Evolutionary conservation across 306 rosid genomes (phyloP).

Genomic region (Lotus japonicus): DNA sequence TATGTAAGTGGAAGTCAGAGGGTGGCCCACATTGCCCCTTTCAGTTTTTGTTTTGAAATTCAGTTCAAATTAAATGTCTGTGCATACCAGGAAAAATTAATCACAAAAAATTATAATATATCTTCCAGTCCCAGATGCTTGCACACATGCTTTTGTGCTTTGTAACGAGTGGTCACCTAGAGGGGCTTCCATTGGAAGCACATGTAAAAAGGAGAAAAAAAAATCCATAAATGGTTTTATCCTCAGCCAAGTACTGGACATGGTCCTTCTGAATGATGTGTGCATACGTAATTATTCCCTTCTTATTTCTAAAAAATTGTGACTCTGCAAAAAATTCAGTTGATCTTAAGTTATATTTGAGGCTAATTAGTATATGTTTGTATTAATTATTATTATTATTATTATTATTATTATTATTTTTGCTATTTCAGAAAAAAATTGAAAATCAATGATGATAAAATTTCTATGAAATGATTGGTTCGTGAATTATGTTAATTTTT

Average conservation of each 20-base stretch:
- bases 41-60: slow-evolving; percentile 17
- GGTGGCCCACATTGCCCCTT: slow-evolving; percentile 51
- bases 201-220: slow-evolving; percentile 19
- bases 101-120: background rate
- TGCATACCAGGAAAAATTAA: background rate
- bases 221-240: slow-evolving; percentile 24
- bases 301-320: background rate
- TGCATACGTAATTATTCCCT: background rate
- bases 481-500: too few species aligned
- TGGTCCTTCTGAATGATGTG: slow-evolving; percentile 16
- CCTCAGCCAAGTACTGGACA: background rate
- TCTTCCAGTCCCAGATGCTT: slow-evolving; percentile 34
- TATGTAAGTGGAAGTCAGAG: slow-evolving; percentile 94
- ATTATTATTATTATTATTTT: too few species aligned
- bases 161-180: slow-evolving; percentile 61
- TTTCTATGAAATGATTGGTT: too few species aligned
- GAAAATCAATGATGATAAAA: too few species aligned
- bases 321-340: background rate
- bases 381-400: too few species aligned
- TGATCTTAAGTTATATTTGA: too few species aligned
- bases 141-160: slow-evolving; percentile 52
- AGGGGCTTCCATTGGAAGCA: slow-evolving; percentile 59
- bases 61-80: background rate
- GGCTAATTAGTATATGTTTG: too few species aligned
- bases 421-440: too few species aligned